Evolutionary conservation across 2,329 filamentous ascomycete genomes (phyloP), one percentile per base, ranked within the genome.

Genomic region (Epichloe coenophiala): DNA sequence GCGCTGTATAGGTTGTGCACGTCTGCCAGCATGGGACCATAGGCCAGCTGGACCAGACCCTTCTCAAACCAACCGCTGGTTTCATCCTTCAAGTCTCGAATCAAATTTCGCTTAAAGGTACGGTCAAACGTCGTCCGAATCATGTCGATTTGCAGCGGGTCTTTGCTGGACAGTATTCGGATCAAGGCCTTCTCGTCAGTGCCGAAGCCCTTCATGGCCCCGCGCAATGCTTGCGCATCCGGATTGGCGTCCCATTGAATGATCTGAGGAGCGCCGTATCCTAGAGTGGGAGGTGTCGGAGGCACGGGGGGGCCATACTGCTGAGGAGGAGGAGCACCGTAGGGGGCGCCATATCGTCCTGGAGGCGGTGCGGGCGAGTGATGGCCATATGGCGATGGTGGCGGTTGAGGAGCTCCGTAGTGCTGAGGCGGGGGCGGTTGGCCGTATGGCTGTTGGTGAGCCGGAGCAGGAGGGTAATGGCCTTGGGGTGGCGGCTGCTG

Each of bases 171-270:
- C 8, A 97, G 71, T 3, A 83, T 71, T 2, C 73, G 71, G 55
- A 95, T 90, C 15, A 97, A 71, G 0, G 77, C 67, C 60, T 81
- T 84, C 65, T 96, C 90, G 60, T 97, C 81, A 0, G 90, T 96
- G 36, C 90, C 91, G 55, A 95, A 87, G 0, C 89, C 89, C 67
- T 95, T 95, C 88, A 96, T 95, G 2, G 91, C 88, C 58, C 77
- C 77, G 49, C 88, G 80, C 21, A 95, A 71, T 4, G 74, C 78
- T 51, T 88, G 78, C 0, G 88, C 85, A 58, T 93, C 82, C 12
- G 72, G 69, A 3, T 71, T 74, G 45, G 80, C 83, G 56, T 95
- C 82, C 73, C 76, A 83, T 33, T 78, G 74, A 42, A 87, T 84
- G 44, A 78, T 71, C 60, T 86, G 84, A 12, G 80, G 78, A 0